Base-by-base conservation (phyloP, 371 early-diverging fungal genomes). In the Furculomyces boomerangus region DNA sequence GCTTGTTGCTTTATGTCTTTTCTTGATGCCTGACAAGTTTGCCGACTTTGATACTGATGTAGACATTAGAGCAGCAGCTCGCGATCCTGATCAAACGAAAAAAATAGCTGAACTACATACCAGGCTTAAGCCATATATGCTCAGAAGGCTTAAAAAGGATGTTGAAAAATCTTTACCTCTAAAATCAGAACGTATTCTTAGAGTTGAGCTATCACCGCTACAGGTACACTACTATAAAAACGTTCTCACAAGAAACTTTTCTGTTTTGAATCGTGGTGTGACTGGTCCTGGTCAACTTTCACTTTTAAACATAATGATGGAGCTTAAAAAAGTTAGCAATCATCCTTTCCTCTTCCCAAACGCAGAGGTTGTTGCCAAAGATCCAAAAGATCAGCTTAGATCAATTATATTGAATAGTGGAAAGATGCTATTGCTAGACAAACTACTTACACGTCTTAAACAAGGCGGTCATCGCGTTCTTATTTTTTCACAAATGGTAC, bases 271-370 rank as follows among this genome's bases (percentile, higher is more conserved):
- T 61, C 77, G 78, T 56, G 86, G 88, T 25, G 74, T 76, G 26
- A 65, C 83, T 1, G 92, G 90, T 18, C 77, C 81, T 44, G 79
- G 74, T 55, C 89, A 84, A 68, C 77, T 86, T 71, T 90, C 84
- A 60, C 79, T 90, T 75, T 75, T 89, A 25, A 97, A 97, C 64
- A 86, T 95, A 47, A 86, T 93, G 49, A 93, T 90, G 64, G 93
- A 94, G 76, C 80, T 99, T 30, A 91, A 98, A 66, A 99, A 99
- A 66, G 95, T 92, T 49, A 88, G 94, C 58, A 99, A 99, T 64
- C 99, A 99, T 66, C 99, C 99, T 1, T 99, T 84, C 66, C 70
- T 99, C 43, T 86, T 99, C 44, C 85, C 86, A 13, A 85, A 87
- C 50, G 90, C 90, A 2, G 97, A 97, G 71, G 49, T 54, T 46